Evolutionary conservation across 768 basidiomycete genomes (phyloP).

Genomic region (Pulveroboletus ravenelii): DNA sequence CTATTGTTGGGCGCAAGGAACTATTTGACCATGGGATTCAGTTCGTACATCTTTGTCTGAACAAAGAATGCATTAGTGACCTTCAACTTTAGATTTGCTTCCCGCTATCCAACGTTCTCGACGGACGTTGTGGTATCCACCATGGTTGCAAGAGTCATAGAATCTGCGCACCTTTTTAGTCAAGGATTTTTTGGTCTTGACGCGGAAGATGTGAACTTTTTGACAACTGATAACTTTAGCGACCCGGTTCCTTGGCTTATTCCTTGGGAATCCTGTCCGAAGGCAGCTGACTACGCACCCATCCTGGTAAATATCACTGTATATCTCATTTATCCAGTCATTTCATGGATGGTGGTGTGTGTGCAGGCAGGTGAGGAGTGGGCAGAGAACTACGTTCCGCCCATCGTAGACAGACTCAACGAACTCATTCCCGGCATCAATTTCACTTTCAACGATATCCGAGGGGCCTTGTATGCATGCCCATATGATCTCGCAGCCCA

Average conservation of each 20-base stretch:
- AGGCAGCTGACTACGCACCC: background rate
- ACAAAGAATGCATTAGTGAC: background rate
- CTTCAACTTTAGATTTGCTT: conserved; percentile 11
- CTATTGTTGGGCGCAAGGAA: conserved; percentile 33
- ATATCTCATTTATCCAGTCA: background rate
- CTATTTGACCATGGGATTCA: conserved; percentile 39
- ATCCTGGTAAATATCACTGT: background rate
- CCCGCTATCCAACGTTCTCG: conserved; percentile 18
- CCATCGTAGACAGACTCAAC: conserved; percentile 35
- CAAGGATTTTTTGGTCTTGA: conserved; percentile 36
- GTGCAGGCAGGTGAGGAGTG: conserved; percentile 21
- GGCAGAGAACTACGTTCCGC: conserved; percentile 34
- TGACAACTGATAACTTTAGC: conserved; percentile 30
- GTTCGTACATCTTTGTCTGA: conserved; percentile 18
- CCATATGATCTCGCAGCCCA: conserved; percentile 38
- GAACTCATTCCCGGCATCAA: conserved; percentile 30
- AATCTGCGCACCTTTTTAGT: conserved; percentile 39
- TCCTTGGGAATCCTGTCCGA: conserved; percentile 35
- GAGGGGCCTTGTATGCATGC: conserved; percentile 39
- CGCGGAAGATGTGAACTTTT: conserved; percentile 21
- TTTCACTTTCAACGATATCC: conserved; percentile 29
- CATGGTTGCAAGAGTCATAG: conserved; percentile 27
- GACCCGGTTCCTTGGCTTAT: conserved; percentile 37
- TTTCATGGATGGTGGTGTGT: background rate
- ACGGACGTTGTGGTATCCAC: conserved; percentile 15